Evolutionary conservation across 202 grass and related monocot species (phyloP), one percentile per base, ranked within the genome.

Genomic region (Hordeum pubiflorum): DNA sequence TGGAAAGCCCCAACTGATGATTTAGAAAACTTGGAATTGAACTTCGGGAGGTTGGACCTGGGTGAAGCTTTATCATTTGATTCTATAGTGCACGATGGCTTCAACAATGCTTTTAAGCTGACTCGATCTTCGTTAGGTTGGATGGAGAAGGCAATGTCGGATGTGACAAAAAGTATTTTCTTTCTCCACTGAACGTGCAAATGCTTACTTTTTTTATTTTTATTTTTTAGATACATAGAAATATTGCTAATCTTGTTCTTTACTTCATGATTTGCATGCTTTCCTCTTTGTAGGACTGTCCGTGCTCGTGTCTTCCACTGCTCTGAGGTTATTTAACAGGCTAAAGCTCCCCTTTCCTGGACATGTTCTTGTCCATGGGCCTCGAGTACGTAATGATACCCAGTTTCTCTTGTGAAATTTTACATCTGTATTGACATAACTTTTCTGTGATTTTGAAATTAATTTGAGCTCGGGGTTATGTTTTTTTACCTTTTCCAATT

Each of bases 361-460:
- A 48, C 84, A 97, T 84, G 85, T 97, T 80, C 89, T 97, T 86
- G 87, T 97, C 72, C 86, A 89, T 86, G 94, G 94, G 11, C 88
- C 94, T 91, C 79, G 89, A 91, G 91, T 94, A 91, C 83, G 94
- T 91, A 79, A 71, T 79, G 69, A 14, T 66, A 80, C 83, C 15
- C 7, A 20, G 32, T 84, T 88, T 91, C 18, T 66, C 24, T 39
- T 13, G 69, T 78, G 32, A 87, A 86, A 60, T 17, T 72, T 71
- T 27, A 40, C 12, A 37, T 76, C 48, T 58, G 37, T 83, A 29
- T 44, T 66, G 18, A 29, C 50, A 40, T 60, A 27, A 4, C n/a
- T 40, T 72, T 62, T 81, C 41, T 33, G n/a, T 62, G 23, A 54
- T 40, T 76, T 50, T 59, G 6, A 39, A 48, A 75, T 69, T 21